Evolutionary conservation across 495 filamentous ascomycete species (phyloP), one percentile per base, ranked within the genome.

Genomic region (Monascus purpureus): DNA sequence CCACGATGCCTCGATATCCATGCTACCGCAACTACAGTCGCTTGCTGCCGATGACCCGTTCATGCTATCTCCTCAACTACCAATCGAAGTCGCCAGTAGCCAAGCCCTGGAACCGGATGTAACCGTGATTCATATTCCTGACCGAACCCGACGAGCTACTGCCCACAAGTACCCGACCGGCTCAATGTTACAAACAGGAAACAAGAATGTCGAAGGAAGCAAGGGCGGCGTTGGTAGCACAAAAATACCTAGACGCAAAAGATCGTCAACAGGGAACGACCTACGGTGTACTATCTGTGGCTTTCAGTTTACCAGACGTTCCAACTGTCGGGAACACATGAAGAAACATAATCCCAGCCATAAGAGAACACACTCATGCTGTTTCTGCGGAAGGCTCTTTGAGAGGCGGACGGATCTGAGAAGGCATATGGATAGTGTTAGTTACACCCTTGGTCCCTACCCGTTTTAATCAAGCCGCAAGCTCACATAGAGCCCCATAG

Each of bases 271-370:
- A 25, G 42, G 39, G 0, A 40, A 36, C 25, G 85, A 79, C 34
- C 81, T 75, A 47, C 53, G 74, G 36, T 96, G 88, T 50, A 61
- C 71, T 15, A 53, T 76, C 8, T 96, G 88, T 51, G 77, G 77
- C 14, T 77, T 75, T 55, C 67, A 75, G 6, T 96, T 95, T 49
- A 82, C 82, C 38, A 61, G 88, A 32, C 80, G 74, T 46, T 95
- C 87, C 58, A 96, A 96, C 58, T 84, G 79, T 54, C 83, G 80
- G 47, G 77, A 82, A 33, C 88, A 96, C 53, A 68, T 90, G 65
- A 83, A 90, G 47, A 88, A 74, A 6, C 88, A 96, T 55, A 75
- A 94, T 52, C 79, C 86, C 2, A 69, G 67, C 30, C 65, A 73
- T 31, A 73, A 72, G 40, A 76, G 79, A 43, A 73, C 74, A 1